A percentile compares a stretch with the other conserved stretches of the same genome.
These are phyloP conservation scores for Hevea brasiliensis DNA, from an alignment of 345 rosid species.

Conservation along the genomic window DNA sequence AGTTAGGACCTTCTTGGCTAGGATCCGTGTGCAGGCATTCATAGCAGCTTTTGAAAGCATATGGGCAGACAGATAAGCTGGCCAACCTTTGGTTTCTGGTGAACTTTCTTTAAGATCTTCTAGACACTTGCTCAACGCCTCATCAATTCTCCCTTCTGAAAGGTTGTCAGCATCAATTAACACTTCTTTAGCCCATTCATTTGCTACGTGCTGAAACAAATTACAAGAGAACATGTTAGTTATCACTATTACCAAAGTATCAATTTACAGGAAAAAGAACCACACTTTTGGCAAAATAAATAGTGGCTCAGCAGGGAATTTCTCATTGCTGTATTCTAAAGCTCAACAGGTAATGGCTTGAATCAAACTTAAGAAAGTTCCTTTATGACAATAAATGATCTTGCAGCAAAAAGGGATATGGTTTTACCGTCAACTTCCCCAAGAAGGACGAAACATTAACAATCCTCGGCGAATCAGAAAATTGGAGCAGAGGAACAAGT, in stretches of 20 bases:
- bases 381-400: too few relatives aligned
- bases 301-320: too few relatives aligned
- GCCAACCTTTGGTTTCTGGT: slow-evolving; percentile 32
- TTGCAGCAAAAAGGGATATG: not conserved
- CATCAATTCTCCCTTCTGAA: slow-evolving; percentile 34
- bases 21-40: slow-evolving; percentile 35
- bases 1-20: slow-evolving; percentile 20
- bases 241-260: too few relatives aligned
- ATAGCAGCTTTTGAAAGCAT: slow-evolving; percentile 27
- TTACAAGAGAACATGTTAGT: not conserved
- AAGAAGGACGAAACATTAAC: slow-evolving; percentile 37
- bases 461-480: slow-evolving; percentile 31
- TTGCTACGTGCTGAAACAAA: slow-evolving; percentile 24
- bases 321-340: too few relatives aligned
- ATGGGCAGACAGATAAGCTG: slow-evolving; percentile 18
- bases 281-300: too few relatives aligned
- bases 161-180: slow-evolving; percentile 27
- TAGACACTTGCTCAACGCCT: slow-evolving; percentile 23
- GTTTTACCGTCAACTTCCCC: slow-evolving; percentile 17
- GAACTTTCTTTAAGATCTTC: slow-evolving; percentile 32
- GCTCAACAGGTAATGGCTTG: too few relatives aligned
- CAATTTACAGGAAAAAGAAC: too few relatives aligned
- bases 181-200: slow-evolving; percentile 28
- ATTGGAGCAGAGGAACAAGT: slow-evolving; percentile 21
- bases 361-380: too few relatives aligned